phyloP scores from a whole-genome alignment of 2,329 filamentous ascomycete genomes.

The Mycogone perniciosa region DNA sequence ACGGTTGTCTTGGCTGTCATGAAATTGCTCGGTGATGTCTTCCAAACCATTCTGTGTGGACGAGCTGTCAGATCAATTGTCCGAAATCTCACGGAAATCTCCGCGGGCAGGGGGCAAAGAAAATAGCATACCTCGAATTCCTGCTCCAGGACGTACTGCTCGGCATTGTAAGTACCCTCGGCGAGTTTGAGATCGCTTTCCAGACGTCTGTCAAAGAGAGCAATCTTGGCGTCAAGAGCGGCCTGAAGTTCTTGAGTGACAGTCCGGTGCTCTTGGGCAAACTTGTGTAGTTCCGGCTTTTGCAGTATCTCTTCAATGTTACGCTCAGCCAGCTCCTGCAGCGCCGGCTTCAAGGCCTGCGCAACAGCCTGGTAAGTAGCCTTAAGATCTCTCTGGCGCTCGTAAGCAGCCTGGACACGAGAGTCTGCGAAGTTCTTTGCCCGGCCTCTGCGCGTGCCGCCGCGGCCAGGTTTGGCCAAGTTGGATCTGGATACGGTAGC shows the following conservation, averaged over 20 bases:
- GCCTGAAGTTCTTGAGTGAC: conserved; percentile 44
- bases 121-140: conserved; percentile 34
- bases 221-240: conserved; percentile 26
- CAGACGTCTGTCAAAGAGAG: conserved; percentile 26
- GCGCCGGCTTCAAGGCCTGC: conserved; percentile 55
- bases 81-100: conserved; percentile 11
- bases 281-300: conserved; percentile 46
- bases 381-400: conserved; percentile 61
- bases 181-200: conserved; percentile 31
- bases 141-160: conserved; percentile 28
- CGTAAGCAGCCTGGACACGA: conserved; percentile 51
- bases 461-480: conserved; percentile 31
- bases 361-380: conserved; percentile 58
- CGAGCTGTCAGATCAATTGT: conserved; percentile 14
- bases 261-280: conserved; percentile 45
- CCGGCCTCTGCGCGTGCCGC: conserved; percentile 40
- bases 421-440: conserved; percentile 51
- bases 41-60: conserved; percentile 30
- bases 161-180: conserved; percentile 31
- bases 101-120: background rate
- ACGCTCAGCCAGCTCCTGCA: conserved; percentile 59
- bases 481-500: conserved; percentile 28
- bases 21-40: conserved; percentile 35
- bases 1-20: conserved; percentile 40
- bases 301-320: conserved; percentile 51